Conservation (phyloP, 2,329 filamentous ascomycete genomes). For the Lachnellula willkommii region DNA sequence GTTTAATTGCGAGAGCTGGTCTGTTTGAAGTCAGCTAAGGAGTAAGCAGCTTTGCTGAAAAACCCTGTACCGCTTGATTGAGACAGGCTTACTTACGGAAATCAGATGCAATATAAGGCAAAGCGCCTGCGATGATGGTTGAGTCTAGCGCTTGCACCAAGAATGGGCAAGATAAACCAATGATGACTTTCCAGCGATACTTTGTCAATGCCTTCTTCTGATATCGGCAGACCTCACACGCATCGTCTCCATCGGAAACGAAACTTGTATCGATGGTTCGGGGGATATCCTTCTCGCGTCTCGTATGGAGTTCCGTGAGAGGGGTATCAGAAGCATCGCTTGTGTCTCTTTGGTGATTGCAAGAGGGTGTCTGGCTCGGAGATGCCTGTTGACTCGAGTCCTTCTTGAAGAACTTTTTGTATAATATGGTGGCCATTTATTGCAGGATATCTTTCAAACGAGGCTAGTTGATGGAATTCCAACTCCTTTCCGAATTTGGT, state of each 20-base stretch:
- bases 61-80: too few species aligned
- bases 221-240: conserved; percentile 18
- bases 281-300: background rate
- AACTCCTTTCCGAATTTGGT: background rate
- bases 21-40: conserved; percentile 27
- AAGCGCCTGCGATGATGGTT: conserved; percentile 57
- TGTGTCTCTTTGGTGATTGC: conserved; percentile 9
- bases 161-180: conserved; percentile 55
- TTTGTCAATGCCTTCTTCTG: conserved; percentile 33
- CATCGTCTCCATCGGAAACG: background rate
- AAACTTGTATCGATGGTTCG: background rate
- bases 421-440: conserved; percentile 10
- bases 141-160: conserved; percentile 58
- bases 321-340: conserved; percentile 4
- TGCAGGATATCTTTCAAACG: background rate
- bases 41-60: too few species aligned
- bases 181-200: conserved; percentile 55
- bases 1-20: conserved; percentile 53
- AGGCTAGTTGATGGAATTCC: too few species aligned
- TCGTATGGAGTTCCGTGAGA: background rate
- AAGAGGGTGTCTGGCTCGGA: conserved; percentile 5
- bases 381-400: background rate
- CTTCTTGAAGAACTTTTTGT: conserved; percentile 17
- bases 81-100: conserved; percentile 43
- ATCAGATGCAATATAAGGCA: conserved; percentile 58